Base-by-base conservation (phyloP, 495 filamentous ascomycete genomes). In the Penicillium daleae region DNA sequence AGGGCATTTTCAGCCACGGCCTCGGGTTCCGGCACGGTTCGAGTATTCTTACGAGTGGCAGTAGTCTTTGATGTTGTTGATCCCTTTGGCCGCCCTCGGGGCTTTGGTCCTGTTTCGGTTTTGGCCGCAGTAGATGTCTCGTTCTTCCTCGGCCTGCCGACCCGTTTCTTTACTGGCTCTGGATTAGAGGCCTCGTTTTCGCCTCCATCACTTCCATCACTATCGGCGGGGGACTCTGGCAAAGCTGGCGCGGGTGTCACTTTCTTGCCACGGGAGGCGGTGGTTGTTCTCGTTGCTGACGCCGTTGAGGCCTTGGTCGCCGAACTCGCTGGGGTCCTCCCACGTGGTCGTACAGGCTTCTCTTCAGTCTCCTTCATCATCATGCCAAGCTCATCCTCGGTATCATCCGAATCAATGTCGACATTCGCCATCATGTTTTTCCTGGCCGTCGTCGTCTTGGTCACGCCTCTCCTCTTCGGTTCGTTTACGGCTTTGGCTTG, bases 311-410 rank as follows among this genome's bases (percentile, higher is more conserved):
- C 21, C 31, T 59, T 62, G 7, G 56, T 56, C 17, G 53, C 59
- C n/a, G 61, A 17, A 6, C 65, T 65, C 21, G 50, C 60, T 56
- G 67, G 13, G 12, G 74, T 52, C 21, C 65, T 67, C 8, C 57
- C 65, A 29, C 60, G 67, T 4, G 66, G 44, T 53, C 56, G 66
- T 6, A 66, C 27, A 31, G 66, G 44, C 26, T 63, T 67, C 21
- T 40, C 24, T 3, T 50, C 44, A n/a, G 66, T 62, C 26, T 57
- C 62, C n/a, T 57, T 40, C 44, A 67, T 71, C 46, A 79, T 67
- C 15, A 75, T 66, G 0, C 66, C 73, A 46, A 81, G 67, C 59
- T 81, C 78, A 65, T 80, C 78, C 31, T 80, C 78, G 17, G 75
- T 77, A 22, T 74, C 77, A 26, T 77, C 77, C 1, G 69, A 62